Base-by-base conservation (phyloP, 1,284 basidiomycete genomes). In the Heterobasidion irregulare region DNA sequence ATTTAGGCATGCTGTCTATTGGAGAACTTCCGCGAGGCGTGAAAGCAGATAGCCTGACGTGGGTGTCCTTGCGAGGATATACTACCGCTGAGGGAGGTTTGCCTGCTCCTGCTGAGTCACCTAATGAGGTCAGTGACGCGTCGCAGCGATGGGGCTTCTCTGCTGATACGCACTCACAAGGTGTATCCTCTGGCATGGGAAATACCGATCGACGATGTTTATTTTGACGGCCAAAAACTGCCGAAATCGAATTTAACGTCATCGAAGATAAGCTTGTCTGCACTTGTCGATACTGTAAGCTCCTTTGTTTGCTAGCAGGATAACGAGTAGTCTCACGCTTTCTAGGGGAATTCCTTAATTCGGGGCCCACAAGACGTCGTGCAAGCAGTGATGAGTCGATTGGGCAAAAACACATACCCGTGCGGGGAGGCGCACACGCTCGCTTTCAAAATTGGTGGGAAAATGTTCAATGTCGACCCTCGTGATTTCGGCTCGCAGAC, bases 381-480 rank as follows among this genome's bases (percentile, higher is more conserved):
- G 26, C 26, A 26, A 26, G 26, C 26, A 26, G 26, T 26, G 26
- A 26, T 26, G 26, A 26, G 26, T 26, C 26, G 26, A 26, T 26
- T 26, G 5, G 26, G 26, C 26, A 26, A 26, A 26, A 26, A 5
- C 32, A 65, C 61, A 1, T 75, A 77, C 53, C 65, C 72, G 5
- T 80, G 80, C 63, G 61, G 69, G 0, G 69, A 70, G 6, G 73
- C 82, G 2, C 84, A 84, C 59, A 80, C 68, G 1, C 65, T 87
- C 18, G 68, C 74, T 0, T 88, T 86, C 66, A 66, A 77, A 57
- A 84, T 88, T 54, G 82, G 78, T 13, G 84, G 84, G 15, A 70
- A 67, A 60, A 66, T 76, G 49, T 88, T 87, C 65, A 77, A 82
- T 0, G 73, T 86, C 43, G 84, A 86, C 63, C 81, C 84, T 16